Evolutionary conservation across 108 stramenopile genomes (phyloP).

Genomic region (Pseudonitzschia multiseries): DNA sequence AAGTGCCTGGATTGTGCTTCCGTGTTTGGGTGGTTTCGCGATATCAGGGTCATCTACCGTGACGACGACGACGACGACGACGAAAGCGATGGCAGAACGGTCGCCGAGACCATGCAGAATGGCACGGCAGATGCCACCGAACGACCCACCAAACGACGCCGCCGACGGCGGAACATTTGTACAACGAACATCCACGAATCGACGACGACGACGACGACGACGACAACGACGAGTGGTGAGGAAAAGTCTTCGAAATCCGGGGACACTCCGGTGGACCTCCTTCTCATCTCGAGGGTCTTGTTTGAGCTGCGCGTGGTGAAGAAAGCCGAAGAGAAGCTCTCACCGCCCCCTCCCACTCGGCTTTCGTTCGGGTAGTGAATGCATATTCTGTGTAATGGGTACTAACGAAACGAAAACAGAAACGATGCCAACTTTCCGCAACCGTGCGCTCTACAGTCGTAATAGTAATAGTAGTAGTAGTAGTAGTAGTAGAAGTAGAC

Average conservation of each 20-base stretch:
- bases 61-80: neutral
- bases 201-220: neutral
- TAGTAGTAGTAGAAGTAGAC: too few relatives aligned
- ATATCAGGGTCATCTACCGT: constrained; percentile 21
- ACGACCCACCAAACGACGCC: constrained; percentile 6
- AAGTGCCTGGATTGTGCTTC: constrained; percentile 66
- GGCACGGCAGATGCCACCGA: neutral
- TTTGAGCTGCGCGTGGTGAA: constrained; percentile 47
- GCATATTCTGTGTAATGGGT: neutral
- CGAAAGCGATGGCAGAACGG: constrained; percentile 5
- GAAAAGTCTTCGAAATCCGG: neutral
- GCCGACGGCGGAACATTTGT: neutral
- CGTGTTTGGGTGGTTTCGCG: constrained; percentile 38
- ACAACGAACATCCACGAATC: neutral
- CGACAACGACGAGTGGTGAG: neutral
- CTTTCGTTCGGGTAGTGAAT: constrained; percentile 53
- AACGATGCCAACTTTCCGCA: too few relatives aligned
- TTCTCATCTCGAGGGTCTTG: constrained; percentile 53
- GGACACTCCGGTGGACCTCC: constrained; percentile 23
- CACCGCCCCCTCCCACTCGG: constrained; percentile 62
- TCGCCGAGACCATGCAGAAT: neutral
- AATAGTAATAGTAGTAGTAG: too few relatives aligned
- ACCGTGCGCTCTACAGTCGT: too few relatives aligned
- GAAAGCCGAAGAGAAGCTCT: constrained; percentile 49
- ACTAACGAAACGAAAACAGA: too few relatives aligned